A percentile compares a stretch with the other conserved stretches of the same genome.
Evolutionary conservation across 805 yeast species (phyloP).

Genomic region (Ogataea angusta): DNA sequence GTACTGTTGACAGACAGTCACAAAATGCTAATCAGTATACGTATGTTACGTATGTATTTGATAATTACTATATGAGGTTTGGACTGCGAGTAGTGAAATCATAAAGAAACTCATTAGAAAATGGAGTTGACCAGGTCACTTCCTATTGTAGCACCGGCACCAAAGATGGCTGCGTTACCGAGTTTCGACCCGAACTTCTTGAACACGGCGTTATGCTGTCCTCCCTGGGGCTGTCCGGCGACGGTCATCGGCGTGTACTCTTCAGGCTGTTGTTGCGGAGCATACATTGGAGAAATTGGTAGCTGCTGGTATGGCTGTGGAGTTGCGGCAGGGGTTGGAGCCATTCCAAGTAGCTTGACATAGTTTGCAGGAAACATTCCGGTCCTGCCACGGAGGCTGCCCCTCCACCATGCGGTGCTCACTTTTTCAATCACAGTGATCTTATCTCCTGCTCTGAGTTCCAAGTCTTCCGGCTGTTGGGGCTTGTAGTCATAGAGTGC

Average conservation of each 20-base stretch:
- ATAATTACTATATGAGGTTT: background rate
- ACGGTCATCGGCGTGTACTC: slow-evolving; percentile 21
- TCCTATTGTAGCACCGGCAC: slow-evolving; percentile 97
- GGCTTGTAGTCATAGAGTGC: slow-evolving; percentile 75
- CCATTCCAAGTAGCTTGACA: slow-evolving; percentile 43
- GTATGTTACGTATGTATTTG: background rate
- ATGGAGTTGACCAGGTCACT: slow-evolving; percentile 78
- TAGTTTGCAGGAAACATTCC: slow-evolving; percentile 94
- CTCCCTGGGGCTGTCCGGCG: slow-evolving; percentile 20
- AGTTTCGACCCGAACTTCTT: slow-evolving; percentile 78
- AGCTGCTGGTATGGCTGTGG: slow-evolving; percentile 22
- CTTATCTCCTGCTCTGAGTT: slow-evolving; percentile 61
- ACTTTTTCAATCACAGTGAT: slow-evolving; percentile 67
- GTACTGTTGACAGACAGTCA: background rate
- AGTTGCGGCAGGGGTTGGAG: slow-evolving; percentile 18
- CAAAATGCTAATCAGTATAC: background rate
- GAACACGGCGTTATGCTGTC: slow-evolving; percentile 27
- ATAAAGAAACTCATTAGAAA: slow-evolving; percentile 36
- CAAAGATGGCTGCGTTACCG: slow-evolving; percentile 94
- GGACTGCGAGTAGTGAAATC: background rate
- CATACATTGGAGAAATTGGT: slow-evolving; percentile 18
- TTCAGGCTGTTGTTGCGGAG: slow-evolving; percentile 22
- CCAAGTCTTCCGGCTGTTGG: slow-evolving; percentile 73
- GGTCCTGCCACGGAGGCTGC: slow-evolving; percentile 50
- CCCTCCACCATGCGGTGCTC: slow-evolving; percentile 91